Conservation (phyloP, 169 alveolate genomes). For the Plasmodium malariae region DNA sequence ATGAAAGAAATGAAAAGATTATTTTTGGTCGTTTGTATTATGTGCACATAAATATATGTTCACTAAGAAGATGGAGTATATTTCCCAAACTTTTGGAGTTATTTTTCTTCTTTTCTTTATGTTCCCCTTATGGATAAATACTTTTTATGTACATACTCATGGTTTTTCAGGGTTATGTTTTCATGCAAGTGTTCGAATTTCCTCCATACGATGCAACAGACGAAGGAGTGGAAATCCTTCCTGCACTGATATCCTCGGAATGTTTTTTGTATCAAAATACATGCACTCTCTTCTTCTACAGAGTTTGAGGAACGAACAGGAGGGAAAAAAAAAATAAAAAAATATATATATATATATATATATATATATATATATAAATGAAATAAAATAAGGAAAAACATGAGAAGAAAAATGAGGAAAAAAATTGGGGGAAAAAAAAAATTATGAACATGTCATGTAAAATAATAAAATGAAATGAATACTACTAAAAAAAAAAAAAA, state of each 20-base stretch:
- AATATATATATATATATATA: not conserved
- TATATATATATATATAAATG: not conserved
- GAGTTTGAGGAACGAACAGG: too few relatives aligned
- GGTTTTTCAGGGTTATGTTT: slow-evolving; percentile 41
- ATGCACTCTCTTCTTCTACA: slow-evolving; percentile 55
- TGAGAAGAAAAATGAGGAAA: too few relatives aligned
- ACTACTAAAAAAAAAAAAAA: too few relatives aligned
- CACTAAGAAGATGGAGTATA: not conserved
- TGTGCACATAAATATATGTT: not conserved
- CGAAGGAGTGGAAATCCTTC: slow-evolving; percentile 36
- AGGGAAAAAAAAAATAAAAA: not conserved
- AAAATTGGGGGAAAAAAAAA: too few relatives aligned
- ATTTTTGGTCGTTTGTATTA: too few relatives aligned
- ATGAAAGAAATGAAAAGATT: not conserved
- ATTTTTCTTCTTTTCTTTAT: not conserved
- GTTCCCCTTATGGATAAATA: too few relatives aligned
- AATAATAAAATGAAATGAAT: too few relatives aligned
- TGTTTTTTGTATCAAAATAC: slow-evolving; percentile 36
- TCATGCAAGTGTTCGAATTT: slow-evolving; percentile 63
- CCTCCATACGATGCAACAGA: slow-evolving; percentile 58
- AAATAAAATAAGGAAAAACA: too few relatives aligned
- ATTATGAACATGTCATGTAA: too few relatives aligned
- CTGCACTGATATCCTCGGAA: slow-evolving; percentile 36
- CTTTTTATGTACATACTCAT: slow-evolving; percentile 30
- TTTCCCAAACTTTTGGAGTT: too few relatives aligned